These are phyloP conservation scores for Fusarium camptoceras DNA, from an alignment of 2,329 filamentous ascomycete species.

Conservation along the genomic window DNA sequence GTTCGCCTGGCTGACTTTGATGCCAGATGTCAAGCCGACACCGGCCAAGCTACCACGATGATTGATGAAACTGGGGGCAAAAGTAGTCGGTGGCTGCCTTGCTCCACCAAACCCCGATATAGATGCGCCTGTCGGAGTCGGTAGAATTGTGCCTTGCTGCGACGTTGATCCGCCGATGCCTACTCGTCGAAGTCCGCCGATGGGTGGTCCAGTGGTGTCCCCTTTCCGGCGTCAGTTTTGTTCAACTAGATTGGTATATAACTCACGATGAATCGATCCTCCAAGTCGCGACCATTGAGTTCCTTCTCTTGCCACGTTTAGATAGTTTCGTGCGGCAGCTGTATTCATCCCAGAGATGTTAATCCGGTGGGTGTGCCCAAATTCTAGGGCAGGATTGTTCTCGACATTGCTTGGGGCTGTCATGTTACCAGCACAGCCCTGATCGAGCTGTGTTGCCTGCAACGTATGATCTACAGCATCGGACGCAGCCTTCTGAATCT, in stretches of 20 bases:
- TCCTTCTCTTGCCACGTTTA: conserved; percentile 22
- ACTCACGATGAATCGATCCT: conserved; percentile 30
- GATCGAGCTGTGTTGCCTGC: conserved; percentile 27
- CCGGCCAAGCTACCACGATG: conserved; percentile 39
- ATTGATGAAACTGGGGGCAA: conserved; percentile 35
- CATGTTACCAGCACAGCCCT: conserved; percentile 14
- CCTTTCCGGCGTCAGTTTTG: conserved; percentile 27
- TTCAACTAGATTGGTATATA: too few relatives aligned
- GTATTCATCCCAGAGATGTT: conserved; percentile 38
- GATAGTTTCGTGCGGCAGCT: conserved; percentile 20
- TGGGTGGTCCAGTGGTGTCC: conserved; percentile 10
- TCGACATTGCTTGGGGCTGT: neutral
- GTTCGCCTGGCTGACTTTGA: conserved; percentile 47
- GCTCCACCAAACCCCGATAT: conserved; percentile 9
- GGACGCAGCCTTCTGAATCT: conserved; percentile 66
- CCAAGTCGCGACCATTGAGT: conserved; percentile 34
- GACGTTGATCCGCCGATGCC: conserved; percentile 17
- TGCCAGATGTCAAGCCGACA: conserved; percentile 49
- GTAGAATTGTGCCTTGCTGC: conserved; percentile 8
- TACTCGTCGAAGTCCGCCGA: conserved; percentile 21
- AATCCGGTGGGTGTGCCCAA: conserved; percentile 30
- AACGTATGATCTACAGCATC: conserved; percentile 54
- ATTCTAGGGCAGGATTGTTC: conserved; percentile 7
- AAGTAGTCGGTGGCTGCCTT: conserved; percentile 16
- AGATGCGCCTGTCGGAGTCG: conserved; percentile 20